Conservation (phyloP, 495 filamentous ascomycete species). For the Thermochaetoides thermophila region DNA sequence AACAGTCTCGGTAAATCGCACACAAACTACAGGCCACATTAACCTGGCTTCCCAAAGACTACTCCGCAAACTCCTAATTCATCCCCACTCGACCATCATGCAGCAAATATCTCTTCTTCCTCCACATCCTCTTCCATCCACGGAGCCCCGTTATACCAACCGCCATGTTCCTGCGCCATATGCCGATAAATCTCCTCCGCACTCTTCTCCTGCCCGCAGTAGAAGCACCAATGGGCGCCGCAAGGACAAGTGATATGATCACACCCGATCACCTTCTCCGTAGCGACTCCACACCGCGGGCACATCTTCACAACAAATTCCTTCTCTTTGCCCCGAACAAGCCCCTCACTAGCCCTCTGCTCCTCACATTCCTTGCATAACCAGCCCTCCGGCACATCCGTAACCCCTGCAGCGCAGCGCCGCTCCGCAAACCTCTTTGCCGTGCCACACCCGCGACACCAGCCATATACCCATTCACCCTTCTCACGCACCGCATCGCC, state of each 20-base stretch:
- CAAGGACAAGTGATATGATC: constrained; percentile 9
- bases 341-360: neutral
- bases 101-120: constrained; percentile 2
- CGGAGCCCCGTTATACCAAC: constrained; percentile 1
- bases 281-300: constrained; percentile 6
- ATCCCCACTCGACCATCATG: too few species aligned
- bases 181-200: constrained; percentile 3
- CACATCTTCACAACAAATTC: constrained; percentile 5
- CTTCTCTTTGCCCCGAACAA: neutral
- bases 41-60: too few species aligned
- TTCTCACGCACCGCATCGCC: constrained; percentile 16
- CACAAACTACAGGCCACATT: too few species aligned
- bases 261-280: constrained; percentile 5
- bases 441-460: constrained; percentile 21
- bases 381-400: constrained; percentile 2
- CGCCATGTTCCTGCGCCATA: constrained; percentile 4
- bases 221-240: constrained; percentile 8
- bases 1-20: too few species aligned
- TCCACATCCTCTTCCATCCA: neutral
- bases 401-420: constrained; percentile 4
- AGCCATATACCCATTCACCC: constrained; percentile 27
- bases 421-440: constrained; percentile 19
- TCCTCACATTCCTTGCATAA: constrained; percentile 7
- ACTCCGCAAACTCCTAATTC: too few species aligned
- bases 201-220: constrained; percentile 1